Base-by-base conservation (phyloP, 148 eudicot genomes). In the Silene conica region DNA sequence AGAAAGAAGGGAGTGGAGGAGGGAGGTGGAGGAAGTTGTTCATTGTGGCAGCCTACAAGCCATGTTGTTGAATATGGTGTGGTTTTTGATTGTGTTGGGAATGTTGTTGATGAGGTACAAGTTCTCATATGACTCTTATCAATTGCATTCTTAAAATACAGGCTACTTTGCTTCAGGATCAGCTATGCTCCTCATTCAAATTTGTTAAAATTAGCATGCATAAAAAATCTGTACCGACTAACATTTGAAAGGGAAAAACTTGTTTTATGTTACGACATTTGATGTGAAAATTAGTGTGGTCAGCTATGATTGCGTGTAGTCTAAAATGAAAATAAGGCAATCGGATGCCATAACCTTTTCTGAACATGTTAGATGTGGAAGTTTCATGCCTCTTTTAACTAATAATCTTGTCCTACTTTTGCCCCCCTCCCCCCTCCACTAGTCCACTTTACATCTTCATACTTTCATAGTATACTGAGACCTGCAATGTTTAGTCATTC, bases 1-100 rank as follows among this genome's bases (percentile, higher is more conserved):
- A 82, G 73, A 79, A 83, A 74, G 75, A 77, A 72, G 72, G 69
- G 10, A 43, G 64, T 8, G 14, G 60, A 28, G 31, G 63, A 15
- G 13, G 62, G 10, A 43, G 64, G 8, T 16, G 60, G 8, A 12
- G 63, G 63, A 20, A 71, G n/a, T 34, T 4, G 13, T 64, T 67
- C 54, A 74, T 63, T 74, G 67, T 96, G 99, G 99, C 73, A 70
- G 61, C 99, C 97, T 18, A 82, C 63, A 1, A 96, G 92, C 77
- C 99, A 96, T 79, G 82, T 90, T 56, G 93, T 96, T 56, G 96
- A 92, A 80, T 90, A 96, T 74, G 99, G 99, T 57, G 77, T 88
- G 62, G 89, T 87, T 56, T 54, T 78, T 59, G 99, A 96, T 80
- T 48, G 62, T 69, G 62, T 74, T 67, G 94, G 88, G 34, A 78